Percentiles rank a stretch among this genome's conserved stretches.
These are phyloP conservation scores for Hirsutella rhossiliensis DNA, from an alignment of 2,329 filamentous ascomycete species.

Conservation along the genomic window DNA sequence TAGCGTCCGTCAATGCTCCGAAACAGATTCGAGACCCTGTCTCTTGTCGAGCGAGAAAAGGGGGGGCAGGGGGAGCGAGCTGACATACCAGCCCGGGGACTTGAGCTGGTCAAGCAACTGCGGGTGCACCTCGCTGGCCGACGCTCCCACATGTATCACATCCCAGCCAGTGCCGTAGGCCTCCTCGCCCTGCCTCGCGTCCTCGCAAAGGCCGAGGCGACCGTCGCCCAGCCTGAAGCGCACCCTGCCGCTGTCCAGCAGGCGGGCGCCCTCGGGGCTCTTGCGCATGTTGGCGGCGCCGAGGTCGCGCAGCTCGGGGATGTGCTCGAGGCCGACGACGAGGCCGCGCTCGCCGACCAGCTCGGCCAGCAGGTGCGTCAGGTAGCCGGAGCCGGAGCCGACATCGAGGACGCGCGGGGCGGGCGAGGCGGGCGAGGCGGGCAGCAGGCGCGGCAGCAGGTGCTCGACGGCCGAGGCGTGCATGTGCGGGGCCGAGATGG, in stretches of 20 bases:
- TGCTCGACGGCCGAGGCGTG: constrained; percentile 41
- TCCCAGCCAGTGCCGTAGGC: constrained; percentile 56
- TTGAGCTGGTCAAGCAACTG: constrained; percentile 67
- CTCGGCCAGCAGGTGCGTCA: constrained; percentile 80
- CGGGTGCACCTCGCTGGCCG: constrained; percentile 60
- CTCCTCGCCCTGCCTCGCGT: constrained; percentile 27
- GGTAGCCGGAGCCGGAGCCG: constrained; percentile 66
- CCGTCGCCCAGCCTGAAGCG: constrained; percentile 68
- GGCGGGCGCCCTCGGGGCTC: constrained; percentile 39
- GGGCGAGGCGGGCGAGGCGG: constrained; percentile 16
- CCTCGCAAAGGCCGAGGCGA: constrained; percentile 46
- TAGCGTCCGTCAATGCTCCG: constrained; percentile 3
- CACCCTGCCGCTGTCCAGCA: constrained; percentile 55
- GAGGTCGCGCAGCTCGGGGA: constrained; percentile 48
- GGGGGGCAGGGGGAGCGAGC: neutral
- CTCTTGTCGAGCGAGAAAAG: neutral
- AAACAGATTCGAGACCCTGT: neutral
- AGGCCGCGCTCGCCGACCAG: constrained; percentile 43
- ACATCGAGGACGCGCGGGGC: constrained; percentile 55
- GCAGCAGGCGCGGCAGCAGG: constrained; percentile 31
- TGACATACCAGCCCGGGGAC: constrained; percentile 52
- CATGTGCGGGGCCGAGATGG: constrained; percentile 51
- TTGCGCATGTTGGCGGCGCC: constrained; percentile 55
- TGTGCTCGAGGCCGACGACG: constrained; percentile 68
- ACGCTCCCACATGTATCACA: constrained; percentile 90